Evolutionary conservation across 371 early-diverging fungal species (phyloP).

Genomic region (Syncephalastrum sp.): DNA sequence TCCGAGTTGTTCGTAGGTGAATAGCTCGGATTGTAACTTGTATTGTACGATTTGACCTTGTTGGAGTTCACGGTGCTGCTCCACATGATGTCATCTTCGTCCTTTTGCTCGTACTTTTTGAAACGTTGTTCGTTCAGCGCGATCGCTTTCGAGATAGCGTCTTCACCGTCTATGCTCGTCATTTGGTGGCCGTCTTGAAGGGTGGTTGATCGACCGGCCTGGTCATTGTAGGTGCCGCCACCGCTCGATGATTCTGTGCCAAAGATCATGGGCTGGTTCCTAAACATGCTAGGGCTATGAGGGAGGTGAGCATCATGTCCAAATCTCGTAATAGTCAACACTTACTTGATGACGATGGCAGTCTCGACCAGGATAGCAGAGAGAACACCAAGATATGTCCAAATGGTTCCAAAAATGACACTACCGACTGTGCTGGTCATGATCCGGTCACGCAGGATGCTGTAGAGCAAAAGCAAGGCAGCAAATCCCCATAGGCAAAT

Average conservation of each 20-base stretch:
- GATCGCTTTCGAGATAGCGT: slow-evolving; percentile 2
- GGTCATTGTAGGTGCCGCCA: background rate
- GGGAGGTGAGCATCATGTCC: background rate
- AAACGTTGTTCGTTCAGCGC: background rate
- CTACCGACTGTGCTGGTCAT: slow-evolving; percentile 13
- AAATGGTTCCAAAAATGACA: slow-evolving; percentile 11
- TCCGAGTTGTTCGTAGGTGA: no score
- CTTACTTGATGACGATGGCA: slow-evolving; percentile 18
- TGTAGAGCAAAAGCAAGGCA: slow-evolving; percentile 15
- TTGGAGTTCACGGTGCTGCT: slow-evolving; percentile 7
- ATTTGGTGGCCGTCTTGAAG: background rate
- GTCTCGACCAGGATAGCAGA: slow-evolving; percentile 14
- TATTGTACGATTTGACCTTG: no score
- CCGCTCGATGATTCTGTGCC: background rate
- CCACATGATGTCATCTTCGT: slow-evolving; percentile 1
- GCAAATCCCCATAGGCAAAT: slow-evolving; percentile 14
- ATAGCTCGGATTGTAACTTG: no score
- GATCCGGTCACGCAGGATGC: slow-evolving; percentile 15
- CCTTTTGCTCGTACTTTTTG: no score
- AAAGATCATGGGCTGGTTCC: background rate
- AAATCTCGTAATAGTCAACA: background rate
- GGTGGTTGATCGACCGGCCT: background rate
- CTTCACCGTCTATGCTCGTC: slow-evolving; percentile 5
- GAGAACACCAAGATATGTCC: slow-evolving; percentile 15
- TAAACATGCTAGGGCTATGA: slow-evolving; percentile 1